Evolutionary conservation across 139 green algal species (phyloP).

Genomic region (Dunaliella primolecta): DNA sequence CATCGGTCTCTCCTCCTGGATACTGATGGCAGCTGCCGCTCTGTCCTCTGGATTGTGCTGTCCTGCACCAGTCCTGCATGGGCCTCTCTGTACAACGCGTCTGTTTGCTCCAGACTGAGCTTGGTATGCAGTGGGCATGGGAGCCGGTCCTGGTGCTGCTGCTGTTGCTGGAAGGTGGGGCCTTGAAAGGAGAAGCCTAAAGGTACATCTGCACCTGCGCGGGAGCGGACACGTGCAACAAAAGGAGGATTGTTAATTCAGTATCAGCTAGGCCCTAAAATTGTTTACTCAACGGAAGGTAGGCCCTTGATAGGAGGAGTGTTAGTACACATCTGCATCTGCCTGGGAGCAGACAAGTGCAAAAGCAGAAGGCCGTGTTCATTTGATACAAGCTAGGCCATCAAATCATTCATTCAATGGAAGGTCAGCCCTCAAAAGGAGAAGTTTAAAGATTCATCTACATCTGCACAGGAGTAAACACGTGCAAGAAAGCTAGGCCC

Average conservation of each 20-base stretch:
- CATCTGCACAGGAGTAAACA: too few species aligned
- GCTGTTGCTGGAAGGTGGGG: too few species aligned
- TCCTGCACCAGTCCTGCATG: background rate
- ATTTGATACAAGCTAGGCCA: too few species aligned
- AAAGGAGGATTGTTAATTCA: background rate
- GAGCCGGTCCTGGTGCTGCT: background rate
- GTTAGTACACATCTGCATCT: background rate
- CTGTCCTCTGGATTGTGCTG: background rate
- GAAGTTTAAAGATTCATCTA: too few species aligned
- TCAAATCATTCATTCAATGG: too few species aligned
- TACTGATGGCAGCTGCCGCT: background rate
- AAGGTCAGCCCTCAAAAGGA: too few species aligned
- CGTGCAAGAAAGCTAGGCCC: too few species aligned
- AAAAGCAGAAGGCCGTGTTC: background rate
- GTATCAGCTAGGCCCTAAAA: too few species aligned
- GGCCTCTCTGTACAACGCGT: background rate
- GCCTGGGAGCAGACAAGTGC: background rate
- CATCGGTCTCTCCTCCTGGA: background rate
- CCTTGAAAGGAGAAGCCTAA: background rate
- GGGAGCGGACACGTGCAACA: background rate
- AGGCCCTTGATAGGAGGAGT: background rate
- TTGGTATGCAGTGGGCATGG: background rate
- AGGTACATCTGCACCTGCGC: background rate
- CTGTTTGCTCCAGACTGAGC: background rate
- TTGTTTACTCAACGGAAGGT: too few species aligned